Evolutionary conservation across 2,329 filamentous ascomycete genomes (phyloP), one percentile per base, ranked within the genome.

Genomic region (Colletotrichum costaricense): DNA sequence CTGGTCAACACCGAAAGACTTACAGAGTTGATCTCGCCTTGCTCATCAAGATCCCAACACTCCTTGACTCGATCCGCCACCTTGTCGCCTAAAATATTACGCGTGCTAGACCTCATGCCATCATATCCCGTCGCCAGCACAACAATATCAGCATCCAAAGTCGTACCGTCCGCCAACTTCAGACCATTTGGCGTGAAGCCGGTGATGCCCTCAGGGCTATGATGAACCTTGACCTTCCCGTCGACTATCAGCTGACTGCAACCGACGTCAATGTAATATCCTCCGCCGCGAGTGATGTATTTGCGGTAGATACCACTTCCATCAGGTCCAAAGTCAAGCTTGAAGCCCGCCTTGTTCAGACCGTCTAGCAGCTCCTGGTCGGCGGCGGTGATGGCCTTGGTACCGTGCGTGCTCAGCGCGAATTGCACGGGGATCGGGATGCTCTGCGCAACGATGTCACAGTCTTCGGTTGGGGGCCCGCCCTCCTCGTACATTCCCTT

Each of bases 211-310:
- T 90, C 88, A 5, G 88, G 86, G 1, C 88, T 89, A 55, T 90
- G 88, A 77, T 89, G 89, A 30, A 93, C 83, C 76, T 89, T 90
- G 79, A 94, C 90, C 78, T 89, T 90, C 0, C 91, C 91, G 14
- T 92, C 88, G 2, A 85, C 84, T 71, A 94, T 92, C 28, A 93
- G 84, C 77, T 89, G 81, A 0, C 88, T 89, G 0, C 88, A 89
- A 0, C 92, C 92, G 1, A 93, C 91, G 73, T 94, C 90, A 74
- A 93, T 92, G 80, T 93, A 93, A 78, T 93, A 93, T 0, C 92
- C 92, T 0, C 92, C 92, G 1, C 91, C 91, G 2, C 89, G 87
- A 76, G 91, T 89, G 74, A 92, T 86, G 77, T 93, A 93, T 79
- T 93, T 92, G 65, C 88, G 80, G 69, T 90, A 85, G 4, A 93